Percentiles rank a stretch among this genome's conserved stretches.
Evolutionary conservation across 805 yeast genomes (phyloP).

Genomic region (Hanseniaspora osmophila): DNA sequence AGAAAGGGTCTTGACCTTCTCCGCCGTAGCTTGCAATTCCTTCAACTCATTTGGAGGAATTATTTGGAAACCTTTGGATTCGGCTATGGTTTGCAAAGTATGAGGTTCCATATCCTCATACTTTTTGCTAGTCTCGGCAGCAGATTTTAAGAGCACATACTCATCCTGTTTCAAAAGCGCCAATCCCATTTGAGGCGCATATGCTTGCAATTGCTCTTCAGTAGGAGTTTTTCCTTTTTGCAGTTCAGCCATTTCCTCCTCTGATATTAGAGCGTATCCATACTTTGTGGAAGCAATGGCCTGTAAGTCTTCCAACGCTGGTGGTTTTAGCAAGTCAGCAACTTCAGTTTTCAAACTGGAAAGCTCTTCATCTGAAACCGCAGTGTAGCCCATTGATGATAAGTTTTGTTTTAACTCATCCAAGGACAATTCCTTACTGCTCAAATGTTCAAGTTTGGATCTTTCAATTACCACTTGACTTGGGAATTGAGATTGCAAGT

Average conservation of each 20-base stretch:
- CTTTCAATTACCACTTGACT: not conserved
- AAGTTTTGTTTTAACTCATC: not conserved
- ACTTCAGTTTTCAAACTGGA: not conserved
- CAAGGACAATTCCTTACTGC: not conserved
- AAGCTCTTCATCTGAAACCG: not conserved
- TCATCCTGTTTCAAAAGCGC: too few species aligned
- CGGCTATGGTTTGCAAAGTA: too few species aligned
- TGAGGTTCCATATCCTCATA: too few species aligned
- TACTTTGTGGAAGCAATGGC: not conserved
- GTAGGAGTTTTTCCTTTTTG: not conserved
- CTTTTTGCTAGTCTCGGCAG: too few species aligned
- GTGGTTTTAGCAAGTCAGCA: not conserved
- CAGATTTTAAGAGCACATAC: too few species aligned
- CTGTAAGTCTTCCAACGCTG: not conserved
- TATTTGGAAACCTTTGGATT: not conserved
- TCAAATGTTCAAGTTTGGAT: not conserved
- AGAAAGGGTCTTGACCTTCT: too few species aligned
- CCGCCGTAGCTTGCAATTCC: constrained; percentile 1
- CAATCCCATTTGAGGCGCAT: too few species aligned
- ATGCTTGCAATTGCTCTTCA: too few species aligned
- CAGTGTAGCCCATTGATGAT: not conserved
- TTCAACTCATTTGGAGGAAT: not conserved
- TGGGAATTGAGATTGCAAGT: not conserved
- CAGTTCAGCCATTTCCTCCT: not conserved
- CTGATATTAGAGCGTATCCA: not conserved